Evolutionary conservation across 2,329 filamentous ascomycete species (phyloP).

Genomic region (Fusarium penzigii): DNA sequence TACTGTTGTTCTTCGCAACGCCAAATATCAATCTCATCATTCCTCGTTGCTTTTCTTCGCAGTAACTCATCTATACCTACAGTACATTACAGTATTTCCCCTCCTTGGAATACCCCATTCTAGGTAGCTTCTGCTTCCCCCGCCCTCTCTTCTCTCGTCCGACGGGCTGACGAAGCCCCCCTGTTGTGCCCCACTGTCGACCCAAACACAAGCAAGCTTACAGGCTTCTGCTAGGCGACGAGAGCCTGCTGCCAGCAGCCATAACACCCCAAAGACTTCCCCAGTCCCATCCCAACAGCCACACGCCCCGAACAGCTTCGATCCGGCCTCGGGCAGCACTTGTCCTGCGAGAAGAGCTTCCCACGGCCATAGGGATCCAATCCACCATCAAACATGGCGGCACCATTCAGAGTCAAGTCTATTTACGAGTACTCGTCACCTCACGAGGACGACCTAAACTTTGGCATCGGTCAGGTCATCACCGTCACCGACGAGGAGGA

Average conservation of each 20-base stretch:
- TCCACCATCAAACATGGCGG: conserved; percentile 60
- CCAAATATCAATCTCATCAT: not conserved
- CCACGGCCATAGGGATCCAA: conserved; percentile 19
- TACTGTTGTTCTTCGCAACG: not conserved
- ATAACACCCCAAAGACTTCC: not conserved
- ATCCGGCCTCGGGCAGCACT: conserved; percentile 32
- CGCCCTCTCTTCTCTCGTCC: conserved; percentile 22
- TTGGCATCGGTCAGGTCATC: conserved; percentile 83
- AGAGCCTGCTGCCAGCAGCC: not conserved
- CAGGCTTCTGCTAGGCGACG: not conserved
- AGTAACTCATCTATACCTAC: too few species aligned
- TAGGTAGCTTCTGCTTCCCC: conserved; percentile 17
- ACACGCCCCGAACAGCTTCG: conserved; percentile 27
- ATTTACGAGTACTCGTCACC: conserved; percentile 91
- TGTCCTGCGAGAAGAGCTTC: conserved; percentile 29
- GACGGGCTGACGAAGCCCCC: conserved; percentile 32
- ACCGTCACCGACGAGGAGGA: conserved; percentile 92
- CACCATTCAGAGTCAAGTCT: conserved; percentile 91
- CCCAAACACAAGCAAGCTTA: conserved; percentile 18
- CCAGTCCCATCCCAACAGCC: conserved; percentile 21
- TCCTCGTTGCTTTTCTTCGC: too few species aligned
- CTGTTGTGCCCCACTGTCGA: conserved; percentile 34
- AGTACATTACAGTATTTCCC: too few species aligned
- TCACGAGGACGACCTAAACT: conserved; percentile 94
- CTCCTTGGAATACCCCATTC: conserved; percentile 5